Percentiles rank a stretch among this genome's conserved stretches.
Evolutionary conservation across 768 basidiomycete genomes (phyloP).

Genomic region (Mycena rosella): DNA sequence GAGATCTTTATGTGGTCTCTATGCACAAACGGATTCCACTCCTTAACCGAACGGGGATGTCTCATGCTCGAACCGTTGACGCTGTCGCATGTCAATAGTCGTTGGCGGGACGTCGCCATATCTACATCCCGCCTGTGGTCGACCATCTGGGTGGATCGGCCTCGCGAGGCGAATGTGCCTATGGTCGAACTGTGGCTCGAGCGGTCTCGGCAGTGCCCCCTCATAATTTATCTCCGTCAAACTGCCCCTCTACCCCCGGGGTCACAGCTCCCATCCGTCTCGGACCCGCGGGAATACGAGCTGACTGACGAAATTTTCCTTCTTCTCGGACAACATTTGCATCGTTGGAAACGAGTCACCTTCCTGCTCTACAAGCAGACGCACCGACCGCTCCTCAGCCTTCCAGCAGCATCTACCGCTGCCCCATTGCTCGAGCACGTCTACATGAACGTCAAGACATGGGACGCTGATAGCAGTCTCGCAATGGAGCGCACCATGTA

Average conservation of each 20-base stretch:
- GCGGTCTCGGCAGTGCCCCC: slow-evolving; percentile 23
- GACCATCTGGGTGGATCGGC: slow-evolving; percentile 35
- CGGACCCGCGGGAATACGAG: slow-evolving; percentile 23
- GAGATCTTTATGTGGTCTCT: slow-evolving; percentile 31
- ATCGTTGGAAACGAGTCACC: slow-evolving; percentile 33
- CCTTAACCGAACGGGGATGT: slow-evolving; percentile 6
- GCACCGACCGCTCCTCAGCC: slow-evolving; percentile 23
- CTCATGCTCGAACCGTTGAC: slow-evolving; percentile 30
- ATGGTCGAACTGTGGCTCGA: slow-evolving; percentile 36
- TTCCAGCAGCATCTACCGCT: slow-evolving; percentile 1
- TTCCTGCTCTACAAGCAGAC: slow-evolving; percentile 25
- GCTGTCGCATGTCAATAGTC: slow-evolving; percentile 41
- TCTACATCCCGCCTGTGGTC: slow-evolving; percentile 42
- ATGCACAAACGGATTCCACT: slow-evolving; percentile 20
- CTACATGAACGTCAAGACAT: slow-evolving; percentile 19
- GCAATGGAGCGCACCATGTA: slow-evolving; percentile 27
- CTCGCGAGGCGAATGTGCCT: slow-evolving; percentile 24
- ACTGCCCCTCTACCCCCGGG: slow-evolving; percentile 8
- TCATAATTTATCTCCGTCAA: slow-evolving; percentile 34
- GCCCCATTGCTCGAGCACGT: slow-evolving; percentile 34
- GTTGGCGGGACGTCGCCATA: slow-evolving; percentile 41
- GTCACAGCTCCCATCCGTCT: slow-evolving; percentile 1
- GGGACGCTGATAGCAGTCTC: slow-evolving; percentile 16
- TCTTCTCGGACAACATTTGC: slow-evolving; percentile 15
- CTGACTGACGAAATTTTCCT: slow-evolving; percentile 32